These are phyloP conservation scores for Penicillium sp. DNA, from an alignment of 2,329 filamentous ascomycete species.

Conservation along the genomic window DNA sequence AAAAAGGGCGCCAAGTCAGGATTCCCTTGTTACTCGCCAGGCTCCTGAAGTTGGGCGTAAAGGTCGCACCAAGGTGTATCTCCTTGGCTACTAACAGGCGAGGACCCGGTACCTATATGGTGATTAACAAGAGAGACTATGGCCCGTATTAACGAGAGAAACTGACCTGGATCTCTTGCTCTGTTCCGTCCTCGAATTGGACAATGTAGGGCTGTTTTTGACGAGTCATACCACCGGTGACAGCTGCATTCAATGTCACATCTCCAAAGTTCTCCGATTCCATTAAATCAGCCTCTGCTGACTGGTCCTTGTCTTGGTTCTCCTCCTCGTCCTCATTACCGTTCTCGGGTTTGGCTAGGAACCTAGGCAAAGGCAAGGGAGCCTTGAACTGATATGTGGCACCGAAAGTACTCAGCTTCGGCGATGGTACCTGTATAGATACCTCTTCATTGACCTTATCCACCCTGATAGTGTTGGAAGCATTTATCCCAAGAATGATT, in stretches of 20 bases:
- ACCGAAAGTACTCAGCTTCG: slow-evolving; percentile 27
- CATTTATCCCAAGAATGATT: slow-evolving; percentile 37
- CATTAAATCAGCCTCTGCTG: slow-evolving; percentile 4
- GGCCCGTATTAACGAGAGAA: background rate
- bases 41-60: slow-evolving; percentile 31
- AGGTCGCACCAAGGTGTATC: slow-evolving; percentile 34
- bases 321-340: slow-evolving; percentile 15
- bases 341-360: slow-evolving; percentile 21
- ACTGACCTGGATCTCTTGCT: slow-evolving; percentile 30
- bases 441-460: slow-evolving; percentile 28
- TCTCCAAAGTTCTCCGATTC: slow-evolving; percentile 18
- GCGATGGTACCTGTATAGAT: slow-evolving; percentile 29
- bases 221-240: slow-evolving; percentile 32
- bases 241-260: slow-evolving; percentile 33
- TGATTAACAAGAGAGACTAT: slow-evolving; percentile 6
- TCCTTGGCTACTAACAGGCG: slow-evolving; percentile 27
- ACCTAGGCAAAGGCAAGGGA: slow-evolving; percentile 31
- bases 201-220: slow-evolving; percentile 24
- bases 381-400: slow-evolving; percentile 37
- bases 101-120: slow-evolving; percentile 31
- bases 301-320: slow-evolving; percentile 11
- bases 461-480: slow-evolving; percentile 33
- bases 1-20: slow-evolving; percentile 29
- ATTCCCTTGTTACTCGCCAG: slow-evolving; percentile 29
- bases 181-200: slow-evolving; percentile 26